These are phyloP conservation scores for Jacaranda mimosifolia DNA, from an alignment of 257 asterid genomes.

Conservation along the genomic window DNA sequence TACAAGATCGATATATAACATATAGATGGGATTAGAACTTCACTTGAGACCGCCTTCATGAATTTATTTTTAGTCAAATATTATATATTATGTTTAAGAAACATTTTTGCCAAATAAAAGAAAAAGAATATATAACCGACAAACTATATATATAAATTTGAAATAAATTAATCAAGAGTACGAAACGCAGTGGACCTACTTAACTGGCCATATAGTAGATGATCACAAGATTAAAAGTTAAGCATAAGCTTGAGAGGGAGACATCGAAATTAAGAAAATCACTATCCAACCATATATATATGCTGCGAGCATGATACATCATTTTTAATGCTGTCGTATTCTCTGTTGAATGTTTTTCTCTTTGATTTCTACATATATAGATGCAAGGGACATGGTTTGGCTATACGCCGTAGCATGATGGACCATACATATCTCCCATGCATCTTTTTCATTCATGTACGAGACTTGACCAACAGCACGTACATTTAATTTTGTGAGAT, in stretches of 20 bases:
- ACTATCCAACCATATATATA: neutral
- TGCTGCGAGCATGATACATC: slow-evolving; percentile 18
- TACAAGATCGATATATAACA: too few species aligned
- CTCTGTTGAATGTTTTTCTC: slow-evolving; percentile 10
- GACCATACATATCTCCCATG: slow-evolving; percentile 17
- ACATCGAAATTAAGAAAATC: slow-evolving; percentile 22
- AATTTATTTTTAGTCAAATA: too few species aligned
- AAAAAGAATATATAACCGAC: too few species aligned
- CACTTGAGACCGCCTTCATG: too few species aligned
- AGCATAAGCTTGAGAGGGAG: neutral
- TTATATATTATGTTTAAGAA: too few species aligned
- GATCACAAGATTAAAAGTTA: neutral
- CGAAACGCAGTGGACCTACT: too few species aligned
- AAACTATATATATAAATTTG: too few species aligned
- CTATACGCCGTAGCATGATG: neutral
- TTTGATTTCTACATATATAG: neutral
- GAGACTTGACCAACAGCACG: neutral
- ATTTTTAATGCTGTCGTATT: slow-evolving; percentile 24
- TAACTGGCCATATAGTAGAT: too few species aligned
- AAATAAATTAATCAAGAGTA: too few species aligned
- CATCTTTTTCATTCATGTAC: slow-evolving; percentile 23
- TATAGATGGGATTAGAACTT: too few species aligned
- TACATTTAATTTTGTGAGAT: neutral
- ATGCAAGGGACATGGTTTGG: neutral
- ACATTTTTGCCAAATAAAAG: too few species aligned